Evolutionary conservation across 257 asterid species (phyloP), one percentile per base, ranked within the genome.

Genomic region (Anisodus acutangulus): DNA sequence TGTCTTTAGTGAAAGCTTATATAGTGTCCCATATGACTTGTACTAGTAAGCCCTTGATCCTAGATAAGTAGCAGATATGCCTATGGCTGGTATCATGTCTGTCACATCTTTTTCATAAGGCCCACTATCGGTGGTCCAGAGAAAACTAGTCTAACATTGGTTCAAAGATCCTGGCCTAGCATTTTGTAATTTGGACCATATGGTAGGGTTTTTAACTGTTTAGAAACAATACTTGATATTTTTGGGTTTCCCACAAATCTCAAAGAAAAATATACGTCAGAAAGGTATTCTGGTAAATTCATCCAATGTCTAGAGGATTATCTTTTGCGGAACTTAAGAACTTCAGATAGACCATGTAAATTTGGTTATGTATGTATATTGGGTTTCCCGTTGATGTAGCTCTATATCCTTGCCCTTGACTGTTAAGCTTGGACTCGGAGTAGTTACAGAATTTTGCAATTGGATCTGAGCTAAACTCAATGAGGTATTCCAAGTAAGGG

Each of bases 151-250:
- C 19, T 31, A 26, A 53, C 47, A 53, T 78, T 78, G 64, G 64
- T 31, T 78, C 64, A 78, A 76, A 49, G 82, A 54, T 12, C 81
- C 63, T 12, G 81, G 22, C 62, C 63, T 76, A 76, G 81, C 63
- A 76, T 49, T 78, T 78, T 53, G 64, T 53, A 0, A 15, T 53
- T 51, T 78, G 60, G 47, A 53, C 64, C 47, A 7, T 8, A 8
- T 78, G 82, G 64, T 31, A 53, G 64, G 49, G 49, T 8, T 31
- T 78, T 66, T 11, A n/a, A 31, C 31, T 66, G 43, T 31, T 66
- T 66, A 35, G 72, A 66, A 66, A n/a, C 35, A 66, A 3, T 31
- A 66, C 47, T 10, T 17, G 13, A 31, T 12, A 53, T 53, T 78
- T 78, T 19, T 78, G 31, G 64, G 31, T 78, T 78, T 26, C 82